Evolutionary conservation across 305 asterid species (phyloP).

Genomic region (Fraxinus paxiana): DNA sequence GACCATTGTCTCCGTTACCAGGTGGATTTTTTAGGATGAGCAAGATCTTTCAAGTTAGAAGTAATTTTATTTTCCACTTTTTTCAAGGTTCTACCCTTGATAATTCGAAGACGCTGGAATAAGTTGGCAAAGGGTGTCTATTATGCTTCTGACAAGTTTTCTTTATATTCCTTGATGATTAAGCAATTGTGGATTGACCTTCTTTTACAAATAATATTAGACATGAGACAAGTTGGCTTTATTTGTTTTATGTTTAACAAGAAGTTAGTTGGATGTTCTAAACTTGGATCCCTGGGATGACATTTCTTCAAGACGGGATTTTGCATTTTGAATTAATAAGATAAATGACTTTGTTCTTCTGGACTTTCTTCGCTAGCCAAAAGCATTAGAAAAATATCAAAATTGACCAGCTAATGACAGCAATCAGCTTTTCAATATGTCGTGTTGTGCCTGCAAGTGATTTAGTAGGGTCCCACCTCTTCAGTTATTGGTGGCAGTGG

Average conservation of each 20-base stretch:
- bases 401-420: slow-evolving; percentile 9
- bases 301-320: slow-evolving; percentile 7
- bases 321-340: slow-evolving; percentile 9
- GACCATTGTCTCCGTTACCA: slow-evolving; percentile 5
- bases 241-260: slow-evolving; percentile 3
- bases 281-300: slow-evolving; percentile 3
- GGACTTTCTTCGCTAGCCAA: slow-evolving; percentile 1
- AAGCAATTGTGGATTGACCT: slow-evolving; percentile 24
- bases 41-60: slow-evolving; percentile 15
- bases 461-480: background rate
- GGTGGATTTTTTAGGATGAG: slow-evolving; percentile 25
- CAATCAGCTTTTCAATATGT: slow-evolving; percentile 10
- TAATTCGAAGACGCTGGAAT: slow-evolving; percentile 27
- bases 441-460: slow-evolving; percentile 4
- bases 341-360: background rate
- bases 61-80: slow-evolving; percentile 3
- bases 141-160: slow-evolving; percentile 17
- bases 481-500: slow-evolving; percentile 5
- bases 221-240: slow-evolving; percentile 21
- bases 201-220: slow-evolving; percentile 7
- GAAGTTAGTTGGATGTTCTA: slow-evolving; percentile 12
- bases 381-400: background rate
- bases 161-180: slow-evolving; percentile 24
- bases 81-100: slow-evolving; percentile 12
- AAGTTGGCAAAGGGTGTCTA: slow-evolving; percentile 13